Conservation (phyloP, 306 rosid genomes). For the Phaseolus lunatus region DNA sequence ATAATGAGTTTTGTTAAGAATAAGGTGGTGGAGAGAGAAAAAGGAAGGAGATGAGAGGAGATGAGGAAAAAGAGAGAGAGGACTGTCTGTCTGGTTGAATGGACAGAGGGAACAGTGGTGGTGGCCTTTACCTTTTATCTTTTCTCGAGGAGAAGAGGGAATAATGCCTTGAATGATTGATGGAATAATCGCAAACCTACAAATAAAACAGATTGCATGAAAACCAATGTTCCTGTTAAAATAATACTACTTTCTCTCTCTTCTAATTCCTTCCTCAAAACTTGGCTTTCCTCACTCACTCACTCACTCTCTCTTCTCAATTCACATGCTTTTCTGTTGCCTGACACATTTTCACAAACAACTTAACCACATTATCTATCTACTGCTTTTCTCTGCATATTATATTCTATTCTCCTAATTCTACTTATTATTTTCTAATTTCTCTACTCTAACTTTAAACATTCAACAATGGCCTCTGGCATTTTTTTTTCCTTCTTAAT, state of each 20-base stretch:
- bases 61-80: constrained; percentile 45
- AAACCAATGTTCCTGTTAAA: constrained; percentile 32
- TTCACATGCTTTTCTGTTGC: constrained; percentile 50
- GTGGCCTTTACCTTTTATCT: constrained; percentile 44
- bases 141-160: constrained; percentile 55
- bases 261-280: constrained; percentile 45
- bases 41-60: constrained; percentile 45
- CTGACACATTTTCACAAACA: constrained; percentile 44
- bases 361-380: constrained; percentile 18
- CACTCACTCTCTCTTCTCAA: constrained; percentile 27
- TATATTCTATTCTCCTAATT: too few species aligned
- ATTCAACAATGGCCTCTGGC: too few species aligned
- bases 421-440: too few species aligned
- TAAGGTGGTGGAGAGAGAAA: constrained; percentile 56
- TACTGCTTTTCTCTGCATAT: too few species aligned
- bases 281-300: constrained; percentile 48
- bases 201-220: constrained; percentile 54
- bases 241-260: constrained; percentile 34
- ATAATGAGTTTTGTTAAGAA: constrained; percentile 72
- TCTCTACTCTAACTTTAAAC: too few species aligned
- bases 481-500: too few species aligned
- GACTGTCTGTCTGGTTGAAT: constrained; percentile 70
- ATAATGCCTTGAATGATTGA: constrained; percentile 69
- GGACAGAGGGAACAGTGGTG: constrained; percentile 45
- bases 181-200: constrained; percentile 50